These are phyloP conservation scores for Pholiota microspora DNA, from an alignment of 768 basidiomycete species.

Conservation along the genomic window DNA sequence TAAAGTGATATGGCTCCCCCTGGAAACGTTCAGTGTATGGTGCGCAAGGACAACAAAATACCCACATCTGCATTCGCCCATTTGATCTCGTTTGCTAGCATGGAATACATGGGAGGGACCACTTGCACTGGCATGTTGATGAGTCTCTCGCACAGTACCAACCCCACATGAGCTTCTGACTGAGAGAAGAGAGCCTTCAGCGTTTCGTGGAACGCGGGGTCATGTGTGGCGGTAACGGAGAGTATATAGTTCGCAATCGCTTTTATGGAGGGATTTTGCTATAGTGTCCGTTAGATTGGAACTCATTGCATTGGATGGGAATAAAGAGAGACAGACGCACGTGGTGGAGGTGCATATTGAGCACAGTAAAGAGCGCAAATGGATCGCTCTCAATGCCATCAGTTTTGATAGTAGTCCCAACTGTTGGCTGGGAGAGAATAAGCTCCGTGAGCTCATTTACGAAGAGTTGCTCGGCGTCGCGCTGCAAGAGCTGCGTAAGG, in stretches of 20 bases:
- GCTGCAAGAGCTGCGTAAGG: conserved; percentile 63
- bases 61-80: conserved; percentile 66
- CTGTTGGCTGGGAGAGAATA: conserved; percentile 66
- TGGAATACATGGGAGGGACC: conserved; percentile 87
- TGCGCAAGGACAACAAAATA: conserved; percentile 9
- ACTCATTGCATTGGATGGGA: neutral
- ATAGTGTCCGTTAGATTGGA: neutral
- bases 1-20: conserved; percentile 68
- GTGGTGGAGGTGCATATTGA: conserved; percentile 73
- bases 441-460: conserved; percentile 77
- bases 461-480: conserved; percentile 72
- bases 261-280: conserved; percentile 74
- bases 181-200: conserved; percentile 55
- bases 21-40: conserved; percentile 14
- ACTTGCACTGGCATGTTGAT: conserved; percentile 96
- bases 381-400: conserved; percentile 91
- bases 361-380: conserved; percentile 79
- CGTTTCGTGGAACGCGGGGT: conserved; percentile 48
- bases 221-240: conserved; percentile 48
- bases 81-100: conserved; percentile 83
- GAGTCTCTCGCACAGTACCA: conserved; percentile 84
- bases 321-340: conserved; percentile 18
- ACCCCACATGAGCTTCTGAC: conserved; percentile 61
- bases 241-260: conserved; percentile 71
- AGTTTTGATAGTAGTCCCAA: conserved; percentile 91